phyloP scores from a whole-genome alignment of 2,329 filamentous ascomycete species.

The Fusarium sp. region DNA sequence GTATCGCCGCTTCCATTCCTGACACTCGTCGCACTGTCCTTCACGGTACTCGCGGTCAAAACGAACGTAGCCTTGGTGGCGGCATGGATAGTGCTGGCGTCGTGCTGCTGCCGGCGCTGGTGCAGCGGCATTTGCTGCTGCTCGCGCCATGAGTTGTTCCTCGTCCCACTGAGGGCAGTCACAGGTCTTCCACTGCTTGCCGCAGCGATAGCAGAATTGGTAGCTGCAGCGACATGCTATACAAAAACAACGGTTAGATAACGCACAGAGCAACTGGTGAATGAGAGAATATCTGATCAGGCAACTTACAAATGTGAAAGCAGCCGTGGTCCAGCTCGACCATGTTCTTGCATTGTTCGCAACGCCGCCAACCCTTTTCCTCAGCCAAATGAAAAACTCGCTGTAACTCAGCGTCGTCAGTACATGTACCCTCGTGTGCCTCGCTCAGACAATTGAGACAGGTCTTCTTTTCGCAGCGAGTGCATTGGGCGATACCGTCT shows the following conservation, averaged over 20 bases:
- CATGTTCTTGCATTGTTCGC: neutral
- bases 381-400: accelerated
- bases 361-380: accelerated
- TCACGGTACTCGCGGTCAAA: neutral
- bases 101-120: neutral
- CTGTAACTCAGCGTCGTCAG: neutral
- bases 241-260: neutral
- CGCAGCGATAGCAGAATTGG: neutral
- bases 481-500: neutral
- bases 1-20: neutral
- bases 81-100: neutral
- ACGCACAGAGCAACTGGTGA: neutral
- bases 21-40: neutral
- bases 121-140: neutral
- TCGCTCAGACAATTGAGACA: neutral
- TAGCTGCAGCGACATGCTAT: neutral
- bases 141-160: neutral
- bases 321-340: accelerated
- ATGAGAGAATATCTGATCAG: neutral
- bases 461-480: neutral
- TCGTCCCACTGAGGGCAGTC: neutral
- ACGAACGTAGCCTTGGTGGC: accelerated
- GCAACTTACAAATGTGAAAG: neutral
- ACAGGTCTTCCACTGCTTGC: accelerated
- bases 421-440: neutral